Evolutionary conservation across 495 filamentous ascomycete genomes (phyloP).

Genomic region (Neurospora sp.): DNA sequence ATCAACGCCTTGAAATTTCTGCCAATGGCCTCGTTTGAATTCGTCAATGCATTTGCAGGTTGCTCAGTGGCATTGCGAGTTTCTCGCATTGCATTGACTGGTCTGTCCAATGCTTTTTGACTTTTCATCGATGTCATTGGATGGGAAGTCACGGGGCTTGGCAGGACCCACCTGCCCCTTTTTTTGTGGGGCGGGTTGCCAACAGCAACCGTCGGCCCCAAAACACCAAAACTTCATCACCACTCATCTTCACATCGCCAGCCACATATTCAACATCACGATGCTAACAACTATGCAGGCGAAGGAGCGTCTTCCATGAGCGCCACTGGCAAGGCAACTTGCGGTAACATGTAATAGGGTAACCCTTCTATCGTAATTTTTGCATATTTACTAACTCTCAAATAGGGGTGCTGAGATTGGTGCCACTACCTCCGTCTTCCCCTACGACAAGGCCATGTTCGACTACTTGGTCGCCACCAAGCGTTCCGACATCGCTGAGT

Average conservation of each 20-base stretch:
- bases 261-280: background rate
- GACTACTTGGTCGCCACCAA: constrained; percentile 92
- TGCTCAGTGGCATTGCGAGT: background rate
- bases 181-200: background rate
- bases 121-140: background rate
- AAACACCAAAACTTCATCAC: background rate
- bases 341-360: constrained; percentile 61
- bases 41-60: background rate
- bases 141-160: background rate
- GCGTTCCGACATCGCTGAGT: constrained; percentile 82
- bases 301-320: constrained; percentile 57
- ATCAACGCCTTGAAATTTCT: background rate
- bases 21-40: background rate
- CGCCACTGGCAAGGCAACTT: constrained; percentile 54
- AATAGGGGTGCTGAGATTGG: constrained; percentile 89
- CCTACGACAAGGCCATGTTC: constrained; percentile 96
- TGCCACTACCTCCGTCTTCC: constrained; percentile 96
- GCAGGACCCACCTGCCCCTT: background rate
- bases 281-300: constrained; percentile 20
- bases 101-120: background rate
- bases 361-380: background rate
- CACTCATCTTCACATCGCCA: constrained; percentile 23
- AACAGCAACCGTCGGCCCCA: background rate
- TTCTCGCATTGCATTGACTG: background rate
- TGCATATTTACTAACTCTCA: background rate